Evolutionary conservation across 78 protist genomes (phyloP).

Genomic region (Tieghemostelium lacteum): DNA sequence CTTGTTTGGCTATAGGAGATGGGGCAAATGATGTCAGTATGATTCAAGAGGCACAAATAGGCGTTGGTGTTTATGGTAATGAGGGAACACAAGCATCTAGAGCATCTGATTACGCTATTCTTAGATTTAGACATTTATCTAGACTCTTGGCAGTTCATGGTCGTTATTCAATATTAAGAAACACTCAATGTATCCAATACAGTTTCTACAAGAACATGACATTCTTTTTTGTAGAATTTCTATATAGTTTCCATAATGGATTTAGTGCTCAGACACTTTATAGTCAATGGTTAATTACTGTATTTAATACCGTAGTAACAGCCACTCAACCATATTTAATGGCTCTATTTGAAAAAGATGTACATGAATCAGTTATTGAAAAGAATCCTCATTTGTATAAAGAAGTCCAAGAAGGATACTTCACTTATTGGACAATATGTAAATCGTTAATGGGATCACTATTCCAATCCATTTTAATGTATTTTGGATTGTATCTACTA

Average conservation of each 20-base stretch:
- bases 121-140: slow-evolving; percentile 71
- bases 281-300: slow-evolving; percentile 78
- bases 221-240: slow-evolving; percentile 70
- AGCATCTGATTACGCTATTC: slow-evolving; percentile 92
- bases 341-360: slow-evolving; percentile 77
- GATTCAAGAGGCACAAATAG: slow-evolving; percentile 88
- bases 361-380: slow-evolving; percentile 19
- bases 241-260: slow-evolving; percentile 63
- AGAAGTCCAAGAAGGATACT: slow-evolving; percentile 54
- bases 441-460: slow-evolving; percentile 31
- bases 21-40: slow-evolving; percentile 86
- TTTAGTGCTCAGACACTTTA: slow-evolving; percentile 81
- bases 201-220: slow-evolving; percentile 94
- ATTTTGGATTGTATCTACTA: slow-evolving; percentile 12
- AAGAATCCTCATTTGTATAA: slow-evolving; percentile 39
- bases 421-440: background rate
- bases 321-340: slow-evolving; percentile 83
- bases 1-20: slow-evolving; percentile 93
- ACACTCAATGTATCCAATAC: slow-evolving; percentile 78
- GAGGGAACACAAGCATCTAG: slow-evolving; percentile 96
- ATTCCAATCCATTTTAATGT: slow-evolving; percentile 12
- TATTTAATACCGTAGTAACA: slow-evolving; percentile 89
- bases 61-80: slow-evolving; percentile 93
- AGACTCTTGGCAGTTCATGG: slow-evolving; percentile 93
- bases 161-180: slow-evolving; percentile 83